Conservation (phyloP, 345 rosid genomes). For the Punica granatum region DNA sequence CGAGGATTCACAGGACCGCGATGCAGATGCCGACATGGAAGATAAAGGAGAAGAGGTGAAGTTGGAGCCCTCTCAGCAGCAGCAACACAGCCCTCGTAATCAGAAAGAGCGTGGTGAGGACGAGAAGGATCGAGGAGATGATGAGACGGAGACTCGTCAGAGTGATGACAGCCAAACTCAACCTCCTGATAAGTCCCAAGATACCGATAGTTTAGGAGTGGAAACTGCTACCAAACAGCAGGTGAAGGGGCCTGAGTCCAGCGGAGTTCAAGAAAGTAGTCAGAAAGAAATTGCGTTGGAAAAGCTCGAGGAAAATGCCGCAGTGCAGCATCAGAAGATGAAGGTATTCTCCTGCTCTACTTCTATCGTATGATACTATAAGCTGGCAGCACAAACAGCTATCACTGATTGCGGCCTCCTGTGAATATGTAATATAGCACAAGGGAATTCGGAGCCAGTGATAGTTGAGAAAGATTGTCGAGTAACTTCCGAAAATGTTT, state of each 20-base stretch:
- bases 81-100: constrained; percentile 29
- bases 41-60: constrained; percentile 38
- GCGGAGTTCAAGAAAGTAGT: constrained; percentile 22
- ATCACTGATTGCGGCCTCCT: background rate
- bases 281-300: constrained; percentile 22
- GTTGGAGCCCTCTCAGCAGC: constrained; percentile 27
- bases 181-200: constrained; percentile 29
- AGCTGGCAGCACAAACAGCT: background rate
- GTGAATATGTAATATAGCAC: background rate
- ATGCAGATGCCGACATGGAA: constrained; percentile 53
- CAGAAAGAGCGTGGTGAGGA: constrained; percentile 30
- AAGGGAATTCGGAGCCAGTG: background rate
- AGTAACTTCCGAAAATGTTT: constrained; percentile 4
- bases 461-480: background rate
- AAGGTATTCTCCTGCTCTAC: constrained; percentile 38
- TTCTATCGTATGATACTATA: background rate
- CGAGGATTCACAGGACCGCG: constrained; percentile 54
- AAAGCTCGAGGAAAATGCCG: constrained; percentile 35
- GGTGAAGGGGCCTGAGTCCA: constrained; percentile 26
- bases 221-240: constrained; percentile 37
- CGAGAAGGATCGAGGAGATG: constrained; percentile 33
- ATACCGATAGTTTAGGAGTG: constrained; percentile 26
- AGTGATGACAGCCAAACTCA: constrained; percentile 29
- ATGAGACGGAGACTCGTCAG: constrained; percentile 35
- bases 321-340: constrained; percentile 32